Conservation (phyloP, 805 yeast genomes). For the Monosporozyma servazzii region DNA sequence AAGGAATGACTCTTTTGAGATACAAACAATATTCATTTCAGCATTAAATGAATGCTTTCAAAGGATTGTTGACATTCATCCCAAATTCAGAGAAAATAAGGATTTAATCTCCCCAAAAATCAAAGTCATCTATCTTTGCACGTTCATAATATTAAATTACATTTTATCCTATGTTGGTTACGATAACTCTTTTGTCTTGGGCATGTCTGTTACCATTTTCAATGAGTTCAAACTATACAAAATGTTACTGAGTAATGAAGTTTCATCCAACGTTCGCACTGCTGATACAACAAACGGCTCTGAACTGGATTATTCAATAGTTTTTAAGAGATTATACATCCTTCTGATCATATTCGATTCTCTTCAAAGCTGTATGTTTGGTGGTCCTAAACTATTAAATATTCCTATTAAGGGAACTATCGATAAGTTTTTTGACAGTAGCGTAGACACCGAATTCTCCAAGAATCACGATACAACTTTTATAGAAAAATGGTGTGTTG, state of each 20-base stretch:
- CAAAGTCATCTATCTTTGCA: slow-evolving; percentile 30
- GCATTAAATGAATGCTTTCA: slow-evolving; percentile 28
- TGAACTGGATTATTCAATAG: slow-evolving; percentile 25
- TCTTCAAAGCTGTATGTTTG: slow-evolving; percentile 45
- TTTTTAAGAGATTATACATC: slow-evolving; percentile 38
- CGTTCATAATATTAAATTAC: slow-evolving; percentile 43
- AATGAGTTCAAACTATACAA: slow-evolving; percentile 48
- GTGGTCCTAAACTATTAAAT: slow-evolving; percentile 33
- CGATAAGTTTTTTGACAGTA: slow-evolving; percentile 8
- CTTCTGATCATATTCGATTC: slow-evolving; percentile 42
- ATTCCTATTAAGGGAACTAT: slow-evolving; percentile 19
- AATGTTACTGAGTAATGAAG: slow-evolving; percentile 20
- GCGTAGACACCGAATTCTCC: not conserved
- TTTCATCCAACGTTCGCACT: slow-evolving; percentile 5
- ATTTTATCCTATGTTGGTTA: slow-evolving; percentile 51
- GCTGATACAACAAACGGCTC: slow-evolving; percentile 19
- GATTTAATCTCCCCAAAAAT: slow-evolving; percentile 25
- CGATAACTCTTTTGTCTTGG: slow-evolving; percentile 47
- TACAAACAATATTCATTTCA: slow-evolving; percentile 20
- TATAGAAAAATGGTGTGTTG: slow-evolving; percentile 23
- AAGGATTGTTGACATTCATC: slow-evolving; percentile 26
- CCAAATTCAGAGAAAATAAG: slow-evolving; percentile 23
- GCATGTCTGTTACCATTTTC: slow-evolving; percentile 44
- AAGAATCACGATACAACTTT: not conserved
- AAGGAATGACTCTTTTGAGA: slow-evolving; percentile 14